Base-by-base conservation (phyloP, 179 eudicot species). In the Beta corolliflora region DNA sequence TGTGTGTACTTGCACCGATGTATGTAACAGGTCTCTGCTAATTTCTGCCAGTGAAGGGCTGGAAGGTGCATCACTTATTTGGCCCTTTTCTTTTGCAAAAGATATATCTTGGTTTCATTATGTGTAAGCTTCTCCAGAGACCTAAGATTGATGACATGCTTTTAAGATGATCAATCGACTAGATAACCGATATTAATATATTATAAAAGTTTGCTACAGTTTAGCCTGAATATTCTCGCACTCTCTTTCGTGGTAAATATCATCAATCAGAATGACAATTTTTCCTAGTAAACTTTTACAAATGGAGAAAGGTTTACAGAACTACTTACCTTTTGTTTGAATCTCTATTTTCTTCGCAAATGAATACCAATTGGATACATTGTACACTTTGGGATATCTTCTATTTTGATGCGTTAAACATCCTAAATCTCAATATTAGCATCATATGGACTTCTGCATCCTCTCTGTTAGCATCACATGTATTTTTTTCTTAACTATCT, bases 381-480 rank as follows among this genome's bases (percentile, higher is more conserved):
- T 60, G 64, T 60, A 12, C 16, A 2, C 36, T 21, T 36, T 21
- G 31, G 15, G 52, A 48, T 48, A 48, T 48, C 9, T 4, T 6
- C n/a, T 46, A 23, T 71, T 71, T 46, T 71, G 14, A 48, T 71
- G 56, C 46, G 14, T 21, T 63, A 45, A 75, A 44, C 18, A 56
- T 21, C 44, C 50, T 70, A 45, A 31, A n/a, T 31, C 50, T 44
- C 72, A 5, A 11, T 16, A 3, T 60, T 10, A 73, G 41, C 58
- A 25, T 25, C 29, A n/a, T 6, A 50, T 31, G 44, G 59, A 61
- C 63, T 41, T 79, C 29, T 74, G n/a, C 79, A 77, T 77, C 41
- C 76, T 68, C 74, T 4, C 41, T 69, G 52, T 56, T 60, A 36
- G 45, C 16, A n/a, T 52, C 74, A 45, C 13, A 53, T 77, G 70